Evolutionary conservation across 257 asterid species (phyloP).

Genomic region (Penstemon barbatus): DNA sequence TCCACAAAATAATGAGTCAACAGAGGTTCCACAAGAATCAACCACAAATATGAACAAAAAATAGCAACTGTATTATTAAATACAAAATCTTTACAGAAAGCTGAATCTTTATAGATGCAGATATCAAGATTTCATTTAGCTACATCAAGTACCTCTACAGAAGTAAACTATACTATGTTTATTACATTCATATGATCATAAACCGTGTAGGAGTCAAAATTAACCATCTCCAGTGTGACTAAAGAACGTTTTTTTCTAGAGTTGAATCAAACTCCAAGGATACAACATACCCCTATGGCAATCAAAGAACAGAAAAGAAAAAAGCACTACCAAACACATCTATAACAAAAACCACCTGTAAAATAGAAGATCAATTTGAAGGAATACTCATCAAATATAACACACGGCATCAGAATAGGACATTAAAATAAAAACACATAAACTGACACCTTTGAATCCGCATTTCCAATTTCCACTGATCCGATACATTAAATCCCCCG

Average conservation of each 20-base stretch:
- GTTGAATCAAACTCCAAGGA: not conserved
- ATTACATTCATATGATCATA: slow-evolving; percentile 12
- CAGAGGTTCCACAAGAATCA: not conserved
- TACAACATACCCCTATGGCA: not conserved
- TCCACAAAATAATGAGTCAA: not conserved
- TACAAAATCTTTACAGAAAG: not conserved
- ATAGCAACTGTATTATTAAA: not conserved
- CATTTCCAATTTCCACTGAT: slow-evolving; percentile 12
- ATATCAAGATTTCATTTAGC: not conserved
- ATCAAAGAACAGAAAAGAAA: not conserved
- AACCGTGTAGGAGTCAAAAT: not conserved
- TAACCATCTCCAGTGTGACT: too few relatives aligned
- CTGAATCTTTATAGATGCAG: not conserved
- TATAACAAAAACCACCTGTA: not conserved
- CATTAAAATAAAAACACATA: not conserved
- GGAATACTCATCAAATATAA: not conserved
- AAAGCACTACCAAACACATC: not conserved
- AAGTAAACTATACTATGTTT: slow-evolving; percentile 2
- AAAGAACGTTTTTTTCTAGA: too few relatives aligned
- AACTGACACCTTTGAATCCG: slow-evolving; percentile 3
- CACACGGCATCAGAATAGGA: not conserved
- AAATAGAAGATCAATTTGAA: not conserved
- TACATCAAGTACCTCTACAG: not conserved
- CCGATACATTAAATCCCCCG: slow-evolving; percentile 14
- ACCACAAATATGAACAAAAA: not conserved